Conservation (phyloP, 345 rosid species). For the Pelargonium nanum region DNA sequence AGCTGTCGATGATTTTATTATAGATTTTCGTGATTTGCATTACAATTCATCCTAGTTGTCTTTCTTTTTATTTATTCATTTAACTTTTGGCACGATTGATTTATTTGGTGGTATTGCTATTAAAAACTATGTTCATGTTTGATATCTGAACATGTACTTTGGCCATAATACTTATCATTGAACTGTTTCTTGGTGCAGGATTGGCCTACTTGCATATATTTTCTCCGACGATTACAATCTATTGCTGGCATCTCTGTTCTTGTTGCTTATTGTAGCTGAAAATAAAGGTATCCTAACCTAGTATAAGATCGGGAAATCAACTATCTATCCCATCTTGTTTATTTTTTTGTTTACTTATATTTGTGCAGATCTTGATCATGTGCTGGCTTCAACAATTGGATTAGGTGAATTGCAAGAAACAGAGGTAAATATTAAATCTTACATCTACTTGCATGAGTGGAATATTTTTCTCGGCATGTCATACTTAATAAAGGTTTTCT, state of each 20-base stretch:
- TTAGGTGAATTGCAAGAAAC: constrained; percentile 18
- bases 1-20: not conserved
- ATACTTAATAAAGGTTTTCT: not conserved
- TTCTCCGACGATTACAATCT: constrained; percentile 37
- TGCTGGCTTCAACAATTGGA: constrained; percentile 18
- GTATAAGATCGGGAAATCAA: not conserved
- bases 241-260: constrained; percentile 35
- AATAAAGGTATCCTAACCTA: constrained; percentile 34
- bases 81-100: not conserved
- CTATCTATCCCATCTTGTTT: not conserved
- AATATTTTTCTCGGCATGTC: not conserved
- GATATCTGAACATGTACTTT: constrained; percentile 3
- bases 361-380: constrained; percentile 30
- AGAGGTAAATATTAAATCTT: constrained; percentile 23
- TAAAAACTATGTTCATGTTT: too few relatives aligned
- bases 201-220: constrained; percentile 28
- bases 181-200: constrained; percentile 24
- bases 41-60: not conserved
- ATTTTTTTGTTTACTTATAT: not conserved
- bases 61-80: not conserved
- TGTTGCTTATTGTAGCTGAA: constrained; percentile 40
- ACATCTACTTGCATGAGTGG: not conserved
- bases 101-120: not conserved
- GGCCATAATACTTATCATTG: not conserved
- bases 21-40: not conserved